phyloP scores from a whole-genome alignment of 2,329 filamentous ascomycete species.

The Hymenoscyphus occultus region DNA sequence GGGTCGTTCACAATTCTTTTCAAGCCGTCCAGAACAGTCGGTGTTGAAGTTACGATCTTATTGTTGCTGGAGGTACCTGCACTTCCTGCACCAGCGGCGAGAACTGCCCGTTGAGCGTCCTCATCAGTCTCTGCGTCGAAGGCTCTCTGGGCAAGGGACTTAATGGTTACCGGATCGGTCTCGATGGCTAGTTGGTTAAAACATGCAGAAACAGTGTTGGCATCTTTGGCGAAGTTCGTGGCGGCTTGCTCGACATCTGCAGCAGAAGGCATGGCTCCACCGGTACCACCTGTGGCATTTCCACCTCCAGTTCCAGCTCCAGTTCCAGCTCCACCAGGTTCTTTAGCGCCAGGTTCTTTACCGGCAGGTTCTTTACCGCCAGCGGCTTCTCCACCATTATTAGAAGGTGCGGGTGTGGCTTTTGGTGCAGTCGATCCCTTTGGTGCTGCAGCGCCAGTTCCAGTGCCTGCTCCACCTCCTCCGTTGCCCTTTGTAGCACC shows the following conservation, averaged over 20 bases:
- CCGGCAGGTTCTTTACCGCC: neutral
- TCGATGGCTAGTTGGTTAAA: conserved; percentile 23
- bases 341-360: neutral
- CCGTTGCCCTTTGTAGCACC: neutral
- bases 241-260: conserved; percentile 21
- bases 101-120: conserved; percentile 26
- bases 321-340: neutral
- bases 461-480: neutral
- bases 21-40: conserved; percentile 26
- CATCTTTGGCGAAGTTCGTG: conserved; percentile 28
- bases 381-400: neutral
- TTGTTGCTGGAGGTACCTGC: conserved; percentile 23
- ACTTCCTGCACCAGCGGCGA: conserved; percentile 25
- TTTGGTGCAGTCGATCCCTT: too few relatives aligned
- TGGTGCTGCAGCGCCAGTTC: too few relatives aligned
- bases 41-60: conserved; percentile 31
- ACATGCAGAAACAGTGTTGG: conserved; percentile 28
- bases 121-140: conserved; percentile 31
- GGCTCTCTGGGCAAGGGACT: conserved; percentile 23
- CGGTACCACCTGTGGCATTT: neutral
- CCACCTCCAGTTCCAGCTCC: neutral
- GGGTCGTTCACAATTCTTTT: conserved; percentile 25
- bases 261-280: neutral
- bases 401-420: neutral
- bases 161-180: conserved; percentile 20